These are phyloP conservation scores for Pseudogymnoascus sp. DNA, from an alignment of 2,329 filamentous ascomycete species.

Conservation along the genomic window DNA sequence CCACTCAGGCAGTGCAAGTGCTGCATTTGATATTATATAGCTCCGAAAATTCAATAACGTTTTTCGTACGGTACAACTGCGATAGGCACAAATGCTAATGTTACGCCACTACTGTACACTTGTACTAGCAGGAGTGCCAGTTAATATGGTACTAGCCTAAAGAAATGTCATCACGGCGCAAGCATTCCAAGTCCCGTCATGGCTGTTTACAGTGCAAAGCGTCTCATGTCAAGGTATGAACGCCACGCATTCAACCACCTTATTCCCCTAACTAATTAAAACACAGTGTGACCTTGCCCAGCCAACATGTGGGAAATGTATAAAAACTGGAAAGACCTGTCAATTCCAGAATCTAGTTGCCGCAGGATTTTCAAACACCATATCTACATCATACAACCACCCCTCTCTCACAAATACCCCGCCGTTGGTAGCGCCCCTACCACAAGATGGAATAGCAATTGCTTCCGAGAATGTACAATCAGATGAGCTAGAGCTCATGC, in stretches of 20 bases:
- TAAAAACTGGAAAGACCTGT: slow-evolving; percentile 5
- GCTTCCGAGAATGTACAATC: not conserved
- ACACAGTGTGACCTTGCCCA: slow-evolving; percentile 9
- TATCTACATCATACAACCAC: not conserved
- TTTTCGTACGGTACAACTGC: not conserved
- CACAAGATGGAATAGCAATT: not conserved
- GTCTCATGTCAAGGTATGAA: slow-evolving; percentile 12
- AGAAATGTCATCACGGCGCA: slow-evolving; percentile 12
- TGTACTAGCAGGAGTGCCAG: not conserved
- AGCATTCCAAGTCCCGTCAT: slow-evolving; percentile 14
- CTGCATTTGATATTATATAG: not conserved
- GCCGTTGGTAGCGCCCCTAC: not conserved
- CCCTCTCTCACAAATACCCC: not conserved
- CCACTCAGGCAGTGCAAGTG: not conserved
- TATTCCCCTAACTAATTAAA: not conserved
- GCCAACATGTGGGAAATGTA: slow-evolving; percentile 12
- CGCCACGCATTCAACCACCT: not conserved
- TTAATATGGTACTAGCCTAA: not conserved
- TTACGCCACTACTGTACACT: not conserved
- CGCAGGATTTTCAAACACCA: not conserved
- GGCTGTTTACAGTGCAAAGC: slow-evolving; percentile 16
- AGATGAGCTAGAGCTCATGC: slow-evolving; percentile 13
- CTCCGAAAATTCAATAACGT: too few relatives aligned
- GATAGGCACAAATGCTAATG: not conserved
- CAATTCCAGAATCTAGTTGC: not conserved